Evolutionary conservation across 164 flowering plant species (phyloP).

Genomic region (Malania oleifera): DNA sequence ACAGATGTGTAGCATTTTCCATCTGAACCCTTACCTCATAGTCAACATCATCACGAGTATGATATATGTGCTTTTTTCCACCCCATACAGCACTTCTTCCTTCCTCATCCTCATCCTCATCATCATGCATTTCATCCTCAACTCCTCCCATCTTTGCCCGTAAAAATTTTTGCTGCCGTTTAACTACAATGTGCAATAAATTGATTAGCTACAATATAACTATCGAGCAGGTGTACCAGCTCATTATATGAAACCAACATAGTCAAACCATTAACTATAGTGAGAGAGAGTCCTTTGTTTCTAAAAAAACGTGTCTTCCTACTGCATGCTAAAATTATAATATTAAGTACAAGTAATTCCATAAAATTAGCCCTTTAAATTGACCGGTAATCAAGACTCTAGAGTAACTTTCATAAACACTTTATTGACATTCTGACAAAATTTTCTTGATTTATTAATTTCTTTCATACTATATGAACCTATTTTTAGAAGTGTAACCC

Average conservation of each 20-base stretch:
- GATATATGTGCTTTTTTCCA: constrained; percentile 28
- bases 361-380: no score
- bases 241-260: neutral
- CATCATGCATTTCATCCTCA: constrained; percentile 79
- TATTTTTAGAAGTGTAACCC: no score
- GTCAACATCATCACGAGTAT: constrained; percentile 56
- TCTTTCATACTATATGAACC: no score
- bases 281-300: no score
- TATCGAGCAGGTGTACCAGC: neutral
- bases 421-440: no score
- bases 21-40: constrained; percentile 43
- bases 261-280: no score
- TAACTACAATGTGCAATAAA: constrained; percentile 36
- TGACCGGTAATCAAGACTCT: no score
- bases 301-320: no score
- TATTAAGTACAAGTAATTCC: no score
- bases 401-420: no score
- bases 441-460: no score
- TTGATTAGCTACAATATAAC: neutral
- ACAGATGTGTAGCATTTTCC: neutral
- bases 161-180: constrained; percentile 47
- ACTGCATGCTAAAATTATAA: no score
- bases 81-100: constrained; percentile 39
- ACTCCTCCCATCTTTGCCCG: constrained; percentile 58
- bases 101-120: constrained; percentile 45